phyloP scores from a whole-genome alignment of 78 protist genomes.

The Cavenderia fasciculata region DNA sequence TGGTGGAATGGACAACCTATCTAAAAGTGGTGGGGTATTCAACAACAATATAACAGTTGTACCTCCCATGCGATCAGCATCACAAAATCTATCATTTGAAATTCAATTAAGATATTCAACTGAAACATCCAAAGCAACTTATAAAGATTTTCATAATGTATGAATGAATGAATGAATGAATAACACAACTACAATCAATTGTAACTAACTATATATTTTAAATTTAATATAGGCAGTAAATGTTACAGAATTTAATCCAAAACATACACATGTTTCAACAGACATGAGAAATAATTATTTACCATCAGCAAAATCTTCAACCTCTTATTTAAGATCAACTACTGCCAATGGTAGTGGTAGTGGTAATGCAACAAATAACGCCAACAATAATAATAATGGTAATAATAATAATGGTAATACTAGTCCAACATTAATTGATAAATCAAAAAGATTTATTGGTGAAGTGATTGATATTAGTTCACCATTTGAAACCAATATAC shows the following conservation, averaged over 20 bases:
- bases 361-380: neutral
- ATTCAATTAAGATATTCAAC: conserved; percentile 31
- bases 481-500: conserved; percentile 47
- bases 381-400: conserved; percentile 5
- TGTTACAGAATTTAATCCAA: conserved; percentile 65
- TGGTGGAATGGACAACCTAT: neutral
- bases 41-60: neutral
- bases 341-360: neutral
- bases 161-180: neutral
- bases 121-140: conserved; percentile 1
- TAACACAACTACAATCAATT: neutral
- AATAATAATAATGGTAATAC: neutral
- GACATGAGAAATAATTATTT: conserved; percentile 68
- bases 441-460: conserved; percentile 18
- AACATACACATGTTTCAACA: conserved; percentile 57
- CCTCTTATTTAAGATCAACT: conserved; percentile 53
- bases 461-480: conserved; percentile 45
- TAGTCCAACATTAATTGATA: no score
- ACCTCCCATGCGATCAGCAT: conserved; percentile 44
- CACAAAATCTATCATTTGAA: conserved; percentile 55
- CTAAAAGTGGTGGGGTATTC: no score
- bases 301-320: conserved; percentile 49
- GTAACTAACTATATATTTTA: neutral
- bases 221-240: conserved; percentile 18
- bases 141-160: conserved; percentile 23